These are phyloP conservation scores for Skeletonema potamos DNA, from an alignment of 108 stramenopile species.

Conservation along the genomic window DNA sequence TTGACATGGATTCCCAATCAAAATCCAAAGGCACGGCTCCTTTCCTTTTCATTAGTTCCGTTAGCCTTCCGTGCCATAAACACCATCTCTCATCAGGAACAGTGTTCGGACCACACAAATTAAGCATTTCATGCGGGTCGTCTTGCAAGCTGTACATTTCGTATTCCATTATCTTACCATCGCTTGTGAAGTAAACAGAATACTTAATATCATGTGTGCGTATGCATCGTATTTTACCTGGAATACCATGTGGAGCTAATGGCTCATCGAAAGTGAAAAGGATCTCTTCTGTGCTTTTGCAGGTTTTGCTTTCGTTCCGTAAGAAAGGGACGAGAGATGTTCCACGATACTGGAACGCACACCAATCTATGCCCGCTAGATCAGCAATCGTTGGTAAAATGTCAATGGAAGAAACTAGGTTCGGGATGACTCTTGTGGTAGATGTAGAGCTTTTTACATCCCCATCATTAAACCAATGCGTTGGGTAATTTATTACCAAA, in stretches of 20 bases:
- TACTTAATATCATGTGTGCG: conserved; percentile 46
- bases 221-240: conserved; percentile 50
- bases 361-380: conserved; percentile 22
- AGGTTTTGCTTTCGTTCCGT: neutral
- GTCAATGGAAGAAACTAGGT: conserved; percentile 36
- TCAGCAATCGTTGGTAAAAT: conserved; percentile 40
- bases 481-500: conserved; percentile 54
- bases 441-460: neutral
- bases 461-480: conserved; percentile 33
- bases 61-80: conserved; percentile 16
- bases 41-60: conserved; percentile 58
- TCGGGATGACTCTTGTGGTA: neutral
- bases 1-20: conserved; percentile 43
- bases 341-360: conserved; percentile 16
- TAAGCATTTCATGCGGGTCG: conserved; percentile 55
- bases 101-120: conserved; percentile 18
- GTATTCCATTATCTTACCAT: conserved; percentile 48
- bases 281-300: conserved; percentile 9
- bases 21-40: conserved; percentile 66
- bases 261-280: conserved; percentile 54
- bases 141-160: conserved; percentile 48
- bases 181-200: conserved; percentile 51
- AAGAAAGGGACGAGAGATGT: conserved; percentile 31
- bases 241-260: conserved; percentile 41
- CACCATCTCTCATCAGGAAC: conserved; percentile 18